These are phyloP conservation scores for Corymbia calophylla DNA, from an alignment of 441 rosid genomes.

Conservation along the genomic window DNA sequence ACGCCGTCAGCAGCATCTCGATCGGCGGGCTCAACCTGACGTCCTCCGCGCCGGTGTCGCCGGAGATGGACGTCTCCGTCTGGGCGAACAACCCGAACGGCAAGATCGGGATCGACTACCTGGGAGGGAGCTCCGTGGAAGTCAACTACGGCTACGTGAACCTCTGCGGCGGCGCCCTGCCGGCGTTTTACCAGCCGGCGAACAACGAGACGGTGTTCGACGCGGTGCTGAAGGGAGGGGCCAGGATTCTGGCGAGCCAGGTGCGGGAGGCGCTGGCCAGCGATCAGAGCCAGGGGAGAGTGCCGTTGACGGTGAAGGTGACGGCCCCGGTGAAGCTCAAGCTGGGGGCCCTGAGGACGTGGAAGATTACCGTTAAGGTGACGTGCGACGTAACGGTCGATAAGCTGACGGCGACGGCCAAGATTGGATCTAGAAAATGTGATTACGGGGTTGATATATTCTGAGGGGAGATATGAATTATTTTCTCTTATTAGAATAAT, in stretches of 20 bases:
- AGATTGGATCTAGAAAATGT: conserved; percentile 40
- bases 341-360: conserved; percentile 65
- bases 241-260: conserved; percentile 28
- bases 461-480: conserved; percentile 15
- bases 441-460: conserved; percentile 48
- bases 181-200: conserved; percentile 54
- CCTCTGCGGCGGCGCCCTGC: conserved; percentile 42
- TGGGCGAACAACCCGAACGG: conserved; percentile 55
- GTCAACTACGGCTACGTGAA: conserved; percentile 26
- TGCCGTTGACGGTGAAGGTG: conserved; percentile 47
- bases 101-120: conserved; percentile 60
- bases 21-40: conserved; percentile 55
- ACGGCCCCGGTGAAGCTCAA: conserved; percentile 58
- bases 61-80: conserved; percentile 17
- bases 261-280: conserved; percentile 17
- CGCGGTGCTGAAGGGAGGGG: conserved; percentile 34
- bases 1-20: conserved; percentile 40
- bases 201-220: conserved; percentile 49
- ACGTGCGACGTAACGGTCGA: conserved; percentile 67
- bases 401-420: conserved; percentile 44
- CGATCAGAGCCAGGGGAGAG: conserved; percentile 17
- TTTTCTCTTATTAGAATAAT: background rate
- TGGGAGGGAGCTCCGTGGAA: conserved; percentile 32
- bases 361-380: conserved; percentile 62
- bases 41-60: conserved; percentile 40